Conservation (phyloP, 768 basidiomycete species). For the Sutorius australiensis region DNA sequence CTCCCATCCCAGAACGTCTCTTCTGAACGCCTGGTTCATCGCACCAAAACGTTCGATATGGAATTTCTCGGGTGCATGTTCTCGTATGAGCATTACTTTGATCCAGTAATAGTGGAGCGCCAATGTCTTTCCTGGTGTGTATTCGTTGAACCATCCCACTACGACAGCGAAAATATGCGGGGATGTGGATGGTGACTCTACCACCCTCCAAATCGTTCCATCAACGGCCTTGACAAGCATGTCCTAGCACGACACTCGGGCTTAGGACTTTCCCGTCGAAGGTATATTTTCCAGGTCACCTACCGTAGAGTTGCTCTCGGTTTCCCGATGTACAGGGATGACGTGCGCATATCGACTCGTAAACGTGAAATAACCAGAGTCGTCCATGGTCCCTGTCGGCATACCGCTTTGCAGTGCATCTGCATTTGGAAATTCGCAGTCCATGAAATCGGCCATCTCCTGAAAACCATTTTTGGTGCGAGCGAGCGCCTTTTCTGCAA, state of each 20-base stretch:
- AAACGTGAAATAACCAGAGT: background rate
- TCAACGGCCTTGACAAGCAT: background rate
- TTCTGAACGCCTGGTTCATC: background rate
- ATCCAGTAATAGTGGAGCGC: background rate
- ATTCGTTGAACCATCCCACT: background rate
- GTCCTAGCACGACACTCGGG: background rate
- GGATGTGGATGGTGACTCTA: background rate
- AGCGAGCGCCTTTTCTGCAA: constrained; percentile 1
- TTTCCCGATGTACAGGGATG: background rate
- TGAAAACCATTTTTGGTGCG: background rate
- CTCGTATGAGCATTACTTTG: background rate
- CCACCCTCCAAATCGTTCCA: background rate
- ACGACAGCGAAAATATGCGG: background rate
- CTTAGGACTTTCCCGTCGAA: background rate
- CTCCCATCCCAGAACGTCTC: background rate
- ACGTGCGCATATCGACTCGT: background rate
- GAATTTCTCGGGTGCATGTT: background rate
- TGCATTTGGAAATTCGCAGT: constrained; percentile 1
- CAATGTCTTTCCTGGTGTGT: background rate
- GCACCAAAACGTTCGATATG: background rate
- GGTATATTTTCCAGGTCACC: background rate
- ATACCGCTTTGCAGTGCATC: background rate
- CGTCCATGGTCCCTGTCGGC: constrained; percentile 1
- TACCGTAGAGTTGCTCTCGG: background rate
- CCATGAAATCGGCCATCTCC: background rate